Conservation (phyloP, 768 basidiomycete genomes). For the Amyloporia xantha region DNA sequence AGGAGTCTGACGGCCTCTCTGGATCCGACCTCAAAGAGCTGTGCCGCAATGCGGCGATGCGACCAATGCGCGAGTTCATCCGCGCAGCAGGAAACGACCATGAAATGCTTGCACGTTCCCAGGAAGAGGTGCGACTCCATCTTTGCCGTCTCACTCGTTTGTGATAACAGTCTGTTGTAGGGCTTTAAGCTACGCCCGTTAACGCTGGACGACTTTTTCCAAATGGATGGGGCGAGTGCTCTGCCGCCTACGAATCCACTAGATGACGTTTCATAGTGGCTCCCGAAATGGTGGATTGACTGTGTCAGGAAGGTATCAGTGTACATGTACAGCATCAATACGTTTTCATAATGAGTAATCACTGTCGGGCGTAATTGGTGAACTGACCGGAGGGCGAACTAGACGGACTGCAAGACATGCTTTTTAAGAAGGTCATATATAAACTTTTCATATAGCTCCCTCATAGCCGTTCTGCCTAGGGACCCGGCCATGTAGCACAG, state of each 20-base stretch:
- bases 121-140: slow-evolving; percentile 34
- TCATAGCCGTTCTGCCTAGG: too few relatives aligned
- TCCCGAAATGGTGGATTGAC: background rate
- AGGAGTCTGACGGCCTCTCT: slow-evolving; percentile 65
- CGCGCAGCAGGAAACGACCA: slow-evolving; percentile 41
- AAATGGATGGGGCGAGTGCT: slow-evolving; percentile 26
- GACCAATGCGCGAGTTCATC: slow-evolving; percentile 82
- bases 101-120: slow-evolving; percentile 39
- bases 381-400: too few relatives aligned
- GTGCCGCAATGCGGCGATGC: slow-evolving; percentile 92
- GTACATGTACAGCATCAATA: too few relatives aligned
- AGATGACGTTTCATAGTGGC: slow-evolving; percentile 1
- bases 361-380: too few relatives aligned
- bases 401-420: too few relatives aligned
- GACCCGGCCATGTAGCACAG: too few relatives aligned
- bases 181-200: slow-evolving; percentile 76
- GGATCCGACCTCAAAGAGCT: slow-evolving; percentile 91
- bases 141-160: background rate
- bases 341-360: too few relatives aligned
- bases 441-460: too few relatives aligned
- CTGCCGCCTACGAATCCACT: slow-evolving; percentile 8
- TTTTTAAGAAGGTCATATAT: too few relatives aligned
- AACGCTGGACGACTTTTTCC: slow-evolving; percentile 61
- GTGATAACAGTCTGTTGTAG: slow-evolving; percentile 30
- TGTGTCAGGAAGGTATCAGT: background rate